Evolutionary conservation across 345 rosid genomes (phyloP).

Genomic region (Angophora floribunda): DNA sequence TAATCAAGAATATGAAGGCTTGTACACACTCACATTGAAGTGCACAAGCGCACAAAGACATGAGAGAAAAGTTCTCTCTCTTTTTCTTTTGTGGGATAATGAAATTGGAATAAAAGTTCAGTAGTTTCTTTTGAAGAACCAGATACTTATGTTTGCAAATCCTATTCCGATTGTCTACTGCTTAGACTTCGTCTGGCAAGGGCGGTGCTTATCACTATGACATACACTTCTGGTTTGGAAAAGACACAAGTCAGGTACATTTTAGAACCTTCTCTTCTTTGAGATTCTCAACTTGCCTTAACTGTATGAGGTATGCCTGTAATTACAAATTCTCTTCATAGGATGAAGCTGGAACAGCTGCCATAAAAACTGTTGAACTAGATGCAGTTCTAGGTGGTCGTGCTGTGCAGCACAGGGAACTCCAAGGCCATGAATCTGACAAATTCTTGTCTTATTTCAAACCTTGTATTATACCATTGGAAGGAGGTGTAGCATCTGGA

Average conservation of each 20-base stretch:
- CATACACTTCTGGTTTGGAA: constrained; percentile 98
- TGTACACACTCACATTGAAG: background rate
- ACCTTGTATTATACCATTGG: constrained; percentile 93
- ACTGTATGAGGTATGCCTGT: background rate
- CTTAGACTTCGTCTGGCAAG: constrained; percentile 68
- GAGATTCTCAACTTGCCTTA: background rate
- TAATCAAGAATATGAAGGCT: background rate
- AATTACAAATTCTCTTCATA: constrained; percentile 10
- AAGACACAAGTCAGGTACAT: constrained; percentile 90
- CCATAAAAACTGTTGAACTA: constrained; percentile 93
- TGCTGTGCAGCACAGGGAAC: constrained; percentile 95
- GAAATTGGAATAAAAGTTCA: background rate
- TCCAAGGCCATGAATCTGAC: constrained; percentile 97
- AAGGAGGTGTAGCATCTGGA: constrained; percentile 97
- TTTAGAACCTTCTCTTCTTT: background rate
- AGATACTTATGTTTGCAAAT: background rate
- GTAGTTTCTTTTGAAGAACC: background rate
- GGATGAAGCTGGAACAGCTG: constrained; percentile 99
- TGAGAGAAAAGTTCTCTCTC: background rate
- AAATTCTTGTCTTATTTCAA: constrained; percentile 94
- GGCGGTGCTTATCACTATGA: constrained; percentile 81
- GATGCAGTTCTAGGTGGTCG: constrained; percentile 97
- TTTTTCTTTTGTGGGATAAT: background rate
- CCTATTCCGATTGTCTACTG: background rate
- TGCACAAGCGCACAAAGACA: background rate